Evolutionary conservation across 225 moss, liverwort and hornwort species (phyloP).

Genomic region (Takakia lepidozioides): DNA sequence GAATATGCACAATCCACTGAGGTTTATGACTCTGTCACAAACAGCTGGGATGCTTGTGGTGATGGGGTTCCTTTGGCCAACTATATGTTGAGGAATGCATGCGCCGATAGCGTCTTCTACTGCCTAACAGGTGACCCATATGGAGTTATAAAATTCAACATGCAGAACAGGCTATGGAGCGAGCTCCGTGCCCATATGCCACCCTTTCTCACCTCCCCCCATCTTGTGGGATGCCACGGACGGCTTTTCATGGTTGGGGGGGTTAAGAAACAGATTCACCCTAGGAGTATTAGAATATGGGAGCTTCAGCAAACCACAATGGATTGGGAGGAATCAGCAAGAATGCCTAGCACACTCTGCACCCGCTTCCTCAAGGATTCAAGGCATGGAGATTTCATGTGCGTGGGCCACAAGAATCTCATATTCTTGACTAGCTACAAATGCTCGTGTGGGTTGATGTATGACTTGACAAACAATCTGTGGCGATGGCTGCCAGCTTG

Average conservation of each 20-base stretch:
- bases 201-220: slow-evolving; percentile 91
- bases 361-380: slow-evolving; percentile 88
- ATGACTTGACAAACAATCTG: slow-evolving; percentile 82
- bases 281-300: slow-evolving; percentile 93
- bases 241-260: slow-evolving; percentile 94
- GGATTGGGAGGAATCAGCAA: slow-evolving; percentile 92
- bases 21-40: slow-evolving; percentile 84
- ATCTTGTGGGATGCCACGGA: slow-evolving; percentile 85
- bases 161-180: slow-evolving; percentile 97
- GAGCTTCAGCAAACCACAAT: slow-evolving; percentile 94
- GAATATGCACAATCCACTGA: slow-evolving; percentile 96
- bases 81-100: slow-evolving; percentile 88
- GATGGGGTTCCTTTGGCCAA: slow-evolving; percentile 91
- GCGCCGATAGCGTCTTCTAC: slow-evolving; percentile 92
- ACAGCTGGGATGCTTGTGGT: slow-evolving; percentile 82
- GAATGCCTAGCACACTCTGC: slow-evolving; percentile 93
- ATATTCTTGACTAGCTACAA: slow-evolving; percentile 95
- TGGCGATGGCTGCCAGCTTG: slow-evolving; percentile 98
- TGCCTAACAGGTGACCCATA: slow-evolving; percentile 96
- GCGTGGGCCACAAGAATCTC: slow-evolving; percentile 84
- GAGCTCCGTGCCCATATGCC: slow-evolving; percentile 92
- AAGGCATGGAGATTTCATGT: slow-evolving; percentile 96
- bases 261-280: slow-evolving; percentile 82
- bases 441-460: slow-evolving; percentile 83
- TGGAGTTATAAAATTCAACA: slow-evolving; percentile 91